Conservation (phyloP, 352 stramenopile genomes). For the Phytopythium boreale region DNA sequence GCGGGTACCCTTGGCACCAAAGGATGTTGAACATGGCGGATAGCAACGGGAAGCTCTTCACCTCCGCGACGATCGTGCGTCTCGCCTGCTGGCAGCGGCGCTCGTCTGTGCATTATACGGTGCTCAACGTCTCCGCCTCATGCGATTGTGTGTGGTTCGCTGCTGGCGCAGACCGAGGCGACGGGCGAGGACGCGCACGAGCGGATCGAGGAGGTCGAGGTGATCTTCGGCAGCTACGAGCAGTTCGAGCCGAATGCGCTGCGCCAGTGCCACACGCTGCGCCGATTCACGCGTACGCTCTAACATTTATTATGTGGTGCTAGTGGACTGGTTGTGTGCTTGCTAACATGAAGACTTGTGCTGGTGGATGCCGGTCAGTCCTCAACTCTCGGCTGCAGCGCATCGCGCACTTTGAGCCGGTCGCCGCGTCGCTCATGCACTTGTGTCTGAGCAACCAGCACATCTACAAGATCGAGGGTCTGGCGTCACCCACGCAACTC, state of each 20-base stretch:
- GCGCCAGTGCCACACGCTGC: constrained; percentile 44
- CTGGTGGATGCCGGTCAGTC: constrained; percentile 21
- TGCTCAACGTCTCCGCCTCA: not conserved
- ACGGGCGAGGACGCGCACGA: constrained; percentile 66
- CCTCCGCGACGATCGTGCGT: constrained; percentile 35
- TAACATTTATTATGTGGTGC: no score
- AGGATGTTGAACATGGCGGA: constrained; percentile 10
- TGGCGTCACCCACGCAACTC: constrained; percentile 58
- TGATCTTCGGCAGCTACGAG: constrained; percentile 75
- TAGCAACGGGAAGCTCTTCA: constrained; percentile 28
- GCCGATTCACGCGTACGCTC: constrained; percentile 51
- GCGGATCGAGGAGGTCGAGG: constrained; percentile 65
- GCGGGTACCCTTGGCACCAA: not conserved
- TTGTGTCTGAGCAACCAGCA: constrained; percentile 78
- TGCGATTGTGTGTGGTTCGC: not conserved
- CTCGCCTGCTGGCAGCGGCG: not conserved
- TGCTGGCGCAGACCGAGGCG: constrained; percentile 33
- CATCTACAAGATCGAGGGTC: constrained; percentile 46
- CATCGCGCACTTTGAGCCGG: constrained; percentile 46
- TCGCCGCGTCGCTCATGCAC: constrained; percentile 65
- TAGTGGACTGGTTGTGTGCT: not conserved
- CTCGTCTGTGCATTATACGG: not conserved
- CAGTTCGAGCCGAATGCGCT: constrained; percentile 41
- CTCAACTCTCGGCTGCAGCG: constrained; percentile 68
- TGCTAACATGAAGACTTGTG: not conserved